A percentile compares a stretch with the other conserved stretches of the same genome.
Evolutionary conservation across 2,329 filamentous ascomycete genomes (phyloP).

Genomic region (Plenodomus tracheiphilus): DNA sequence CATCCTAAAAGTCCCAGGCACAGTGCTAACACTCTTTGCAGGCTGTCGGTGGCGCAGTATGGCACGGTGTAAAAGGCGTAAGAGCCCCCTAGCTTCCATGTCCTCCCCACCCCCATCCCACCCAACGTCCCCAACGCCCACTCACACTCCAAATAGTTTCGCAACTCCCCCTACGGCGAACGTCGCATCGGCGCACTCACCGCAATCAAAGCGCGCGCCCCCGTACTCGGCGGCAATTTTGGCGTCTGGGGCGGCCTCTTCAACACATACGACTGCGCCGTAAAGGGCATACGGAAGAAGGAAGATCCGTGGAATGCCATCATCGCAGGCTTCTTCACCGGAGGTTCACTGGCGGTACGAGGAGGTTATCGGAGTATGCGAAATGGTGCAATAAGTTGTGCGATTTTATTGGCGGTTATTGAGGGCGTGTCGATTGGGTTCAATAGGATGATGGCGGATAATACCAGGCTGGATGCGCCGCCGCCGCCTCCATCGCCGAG

Average conservation of each 20-base stretch:
- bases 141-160: constrained; percentile 26
- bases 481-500: constrained; percentile 52
- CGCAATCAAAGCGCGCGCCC: constrained; percentile 95
- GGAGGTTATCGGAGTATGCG: constrained; percentile 89
- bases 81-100: constrained; percentile 38
- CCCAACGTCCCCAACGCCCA: neutral
- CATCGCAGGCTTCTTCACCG: constrained; percentile 92
- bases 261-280: constrained; percentile 92
- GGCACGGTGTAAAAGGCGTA: constrained; percentile 97
- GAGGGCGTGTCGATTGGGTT: constrained; percentile 97
- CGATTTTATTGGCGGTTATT: constrained; percentile 90
- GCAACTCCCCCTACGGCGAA: constrained; percentile 72
- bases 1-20: neutral
- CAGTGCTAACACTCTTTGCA: constrained; percentile 18
- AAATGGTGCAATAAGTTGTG: constrained; percentile 96
- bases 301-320: constrained; percentile 99
- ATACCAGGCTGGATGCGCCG: constrained; percentile 73
- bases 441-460: constrained; percentile 89
- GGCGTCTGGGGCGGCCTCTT: constrained; percentile 97
- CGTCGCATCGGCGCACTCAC: constrained; percentile 91
- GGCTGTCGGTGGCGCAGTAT: constrained; percentile 62
- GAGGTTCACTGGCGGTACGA: constrained; percentile 83
- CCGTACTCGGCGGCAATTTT: constrained; percentile 96
- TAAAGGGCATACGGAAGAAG: constrained; percentile 90
- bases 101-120: constrained; percentile 10